Base-by-base conservation (phyloP, 2,329 filamentous ascomycete species). In the Fusarium bulbicola region DNA sequence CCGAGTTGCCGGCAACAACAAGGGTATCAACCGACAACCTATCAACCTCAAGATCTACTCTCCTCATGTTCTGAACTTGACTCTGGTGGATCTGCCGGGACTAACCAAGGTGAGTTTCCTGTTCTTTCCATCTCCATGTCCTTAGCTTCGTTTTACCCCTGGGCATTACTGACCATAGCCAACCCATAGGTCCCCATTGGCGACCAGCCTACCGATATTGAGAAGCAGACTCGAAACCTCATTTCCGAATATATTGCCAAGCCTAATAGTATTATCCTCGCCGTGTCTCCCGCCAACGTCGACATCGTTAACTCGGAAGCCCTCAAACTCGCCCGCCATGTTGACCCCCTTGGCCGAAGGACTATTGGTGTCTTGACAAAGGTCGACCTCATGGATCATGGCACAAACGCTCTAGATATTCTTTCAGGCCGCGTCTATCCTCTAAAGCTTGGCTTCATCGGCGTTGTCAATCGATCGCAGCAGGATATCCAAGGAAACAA, bases 21-120 rank as follows among this genome's bases (percentile, higher is more conserved):
- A 98, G 85, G 96, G 96, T 79, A 99, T 99, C 86, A 98, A 97
- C 83, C 89, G 96, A 73, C 94, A 97, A 81, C 95, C 96, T 67
- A 99, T 99, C 83, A 98, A 99, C 84, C 89, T 99, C 76, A 98
- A 98, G 82, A 96, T 99, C 73, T 99, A 97, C 86, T 98, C 96
- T 50, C 95, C 96, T 30, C 93, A 98, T 82, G 96, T 99, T 68
- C 89, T 99, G 69, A 99, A 97, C 84, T 87, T 99, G 84, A 99
- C 96, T 6, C 86, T 99, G 78, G 96, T 99, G 69, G 96, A 99
- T 87, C 84, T 99, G 79, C 96, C 96, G 7, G 96, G 96, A 77
- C 85, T 99, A 80, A 99, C 96, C 78, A 98, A 99, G 89, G 93
- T 94, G 82, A 73, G 66, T 59, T 83, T 72, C 63, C 47, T 63